Evolutionary conservation across 208 protist genomes (phyloP).

Genomic region (Trypanosomatidae sp.): DNA sequence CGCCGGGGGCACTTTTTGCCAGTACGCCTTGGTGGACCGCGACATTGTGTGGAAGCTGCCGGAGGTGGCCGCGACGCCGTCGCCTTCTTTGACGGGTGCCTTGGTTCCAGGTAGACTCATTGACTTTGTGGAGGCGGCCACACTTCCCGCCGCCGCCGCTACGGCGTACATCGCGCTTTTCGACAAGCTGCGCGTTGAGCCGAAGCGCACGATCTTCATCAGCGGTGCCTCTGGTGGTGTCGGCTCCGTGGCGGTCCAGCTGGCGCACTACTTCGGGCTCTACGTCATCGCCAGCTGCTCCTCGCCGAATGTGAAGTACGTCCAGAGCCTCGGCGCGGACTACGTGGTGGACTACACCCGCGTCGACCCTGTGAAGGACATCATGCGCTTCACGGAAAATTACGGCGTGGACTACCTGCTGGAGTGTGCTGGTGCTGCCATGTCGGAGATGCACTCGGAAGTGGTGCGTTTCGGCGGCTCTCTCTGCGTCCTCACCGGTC

Average conservation of each 20-base stretch:
- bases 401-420: slow-evolving; percentile 85
- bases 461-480: slow-evolving; percentile 66
- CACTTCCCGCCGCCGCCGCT: slow-evolving; percentile 53
- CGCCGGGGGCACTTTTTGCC: slow-evolving; percentile 63
- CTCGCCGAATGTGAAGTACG: slow-evolving; percentile 46
- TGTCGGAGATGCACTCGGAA: slow-evolving; percentile 44
- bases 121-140: slow-evolving; percentile 72
- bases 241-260: slow-evolving; percentile 70
- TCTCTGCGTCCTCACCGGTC: slow-evolving; percentile 56
- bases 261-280: slow-evolving; percentile 73
- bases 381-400: slow-evolving; percentile 49
- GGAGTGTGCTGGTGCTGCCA: slow-evolving; percentile 41
- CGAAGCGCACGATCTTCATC: slow-evolving; percentile 70
- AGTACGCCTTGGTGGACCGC: slow-evolving; percentile 60
- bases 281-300: slow-evolving; percentile 68
- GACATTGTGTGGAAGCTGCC: slow-evolving; percentile 59
- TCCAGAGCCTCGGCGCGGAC: slow-evolving; percentile 62
- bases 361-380: slow-evolving; percentile 43
- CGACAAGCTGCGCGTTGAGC: slow-evolving; percentile 68
- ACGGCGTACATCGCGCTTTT: slow-evolving; percentile 77
- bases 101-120: slow-evolving; percentile 26
- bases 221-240: slow-evolving; percentile 74
- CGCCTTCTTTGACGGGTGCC: not conserved
- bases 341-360: slow-evolving; percentile 71
- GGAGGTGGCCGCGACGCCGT: slow-evolving; percentile 1